Conservation (phyloP, 371 early-diverging fungal species). For the Mucor sp. region DNA sequence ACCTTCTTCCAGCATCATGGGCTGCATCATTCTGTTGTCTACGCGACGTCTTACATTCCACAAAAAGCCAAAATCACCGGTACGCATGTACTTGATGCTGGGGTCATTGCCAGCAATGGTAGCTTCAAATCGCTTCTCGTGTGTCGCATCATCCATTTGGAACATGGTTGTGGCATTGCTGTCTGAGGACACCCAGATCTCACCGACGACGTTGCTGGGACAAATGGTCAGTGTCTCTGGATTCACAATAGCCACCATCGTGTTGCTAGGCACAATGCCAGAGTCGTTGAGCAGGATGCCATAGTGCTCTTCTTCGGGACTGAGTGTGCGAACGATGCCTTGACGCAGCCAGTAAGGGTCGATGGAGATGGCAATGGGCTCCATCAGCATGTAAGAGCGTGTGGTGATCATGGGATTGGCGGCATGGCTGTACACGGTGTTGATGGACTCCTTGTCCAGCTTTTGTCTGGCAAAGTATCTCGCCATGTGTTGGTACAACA, state of each 20-base stretch:
- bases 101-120: constrained; percentile 67
- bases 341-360: constrained; percentile 67
- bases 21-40: constrained; percentile 27
- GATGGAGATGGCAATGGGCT: constrained; percentile 66
- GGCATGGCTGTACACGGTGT: constrained; percentile 72
- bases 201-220: constrained; percentile 76
- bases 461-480: constrained; percentile 57
- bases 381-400: constrained; percentile 76
- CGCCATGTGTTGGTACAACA: constrained; percentile 51
- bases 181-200: constrained; percentile 86
- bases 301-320: constrained; percentile 54
- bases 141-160: constrained; percentile 29
- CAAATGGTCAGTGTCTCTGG: constrained; percentile 69
- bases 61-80: constrained; percentile 86
- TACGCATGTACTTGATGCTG: constrained; percentile 71
- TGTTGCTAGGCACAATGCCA: constrained; percentile 77
- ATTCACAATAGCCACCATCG: constrained; percentile 86
- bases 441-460: constrained; percentile 68
- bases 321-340: constrained; percentile 64
- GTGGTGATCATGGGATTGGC: constrained; percentile 82
- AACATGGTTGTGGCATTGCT: constrained; percentile 56
- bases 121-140: constrained; percentile 41
- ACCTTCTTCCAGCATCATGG: constrained; percentile 56
- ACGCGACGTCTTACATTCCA: constrained; percentile 61
- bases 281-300: constrained; percentile 75